Percentiles rank a stretch among this genome's conserved stretches.
These are phyloP conservation scores for Leavenworthia alabamica DNA, from an alignment of 345 rosid species.

Conservation along the genomic window DNA sequence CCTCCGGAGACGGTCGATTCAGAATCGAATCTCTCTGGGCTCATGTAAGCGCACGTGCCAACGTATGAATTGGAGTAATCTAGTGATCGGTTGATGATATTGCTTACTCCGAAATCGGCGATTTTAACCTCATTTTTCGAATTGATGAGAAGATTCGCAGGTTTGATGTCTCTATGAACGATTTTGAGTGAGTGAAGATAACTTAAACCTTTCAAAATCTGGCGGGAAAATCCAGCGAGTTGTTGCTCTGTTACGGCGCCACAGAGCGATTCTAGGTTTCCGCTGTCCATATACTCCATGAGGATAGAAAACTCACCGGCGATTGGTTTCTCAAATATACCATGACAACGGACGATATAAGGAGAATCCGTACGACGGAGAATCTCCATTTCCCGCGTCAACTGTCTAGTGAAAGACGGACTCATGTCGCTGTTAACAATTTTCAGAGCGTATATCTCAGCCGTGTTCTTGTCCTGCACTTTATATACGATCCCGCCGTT, in stretches of 20 bases:
- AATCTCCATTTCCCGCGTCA: constrained; percentile 57
- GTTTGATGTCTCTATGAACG: constrained; percentile 74
- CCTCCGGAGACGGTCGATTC: constrained; percentile 30
- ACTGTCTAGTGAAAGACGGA: constrained; percentile 43
- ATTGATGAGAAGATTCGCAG: constrained; percentile 61
- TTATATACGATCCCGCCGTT: constrained; percentile 75
- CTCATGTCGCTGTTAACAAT: constrained; percentile 46
- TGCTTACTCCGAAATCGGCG: constrained; percentile 76
- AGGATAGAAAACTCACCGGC: constrained; percentile 50
- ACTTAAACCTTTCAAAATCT: constrained; percentile 50
- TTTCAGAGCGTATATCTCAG: constrained; percentile 55
- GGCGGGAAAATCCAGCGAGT: constrained; percentile 44
- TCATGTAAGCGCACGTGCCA: constrained; percentile 87
- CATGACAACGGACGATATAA: constrained; percentile 46
- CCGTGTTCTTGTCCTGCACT: constrained; percentile 46
- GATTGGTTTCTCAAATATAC: constrained; percentile 40
- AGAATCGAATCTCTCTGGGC: constrained; percentile 75
- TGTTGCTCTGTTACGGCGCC: constrained; percentile 45
- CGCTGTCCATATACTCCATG: constrained; percentile 71
- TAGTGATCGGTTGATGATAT: constrained; percentile 48
- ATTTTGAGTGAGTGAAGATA: constrained; percentile 59
- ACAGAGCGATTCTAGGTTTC: constrained; percentile 45
- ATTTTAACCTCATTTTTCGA: constrained; percentile 52
- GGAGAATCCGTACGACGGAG: constrained; percentile 68
- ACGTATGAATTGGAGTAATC: constrained; percentile 70